phyloP scores from a whole-genome alignment of 768 basidiomycete species.

The Agaricus sinodeliciosus region DNA sequence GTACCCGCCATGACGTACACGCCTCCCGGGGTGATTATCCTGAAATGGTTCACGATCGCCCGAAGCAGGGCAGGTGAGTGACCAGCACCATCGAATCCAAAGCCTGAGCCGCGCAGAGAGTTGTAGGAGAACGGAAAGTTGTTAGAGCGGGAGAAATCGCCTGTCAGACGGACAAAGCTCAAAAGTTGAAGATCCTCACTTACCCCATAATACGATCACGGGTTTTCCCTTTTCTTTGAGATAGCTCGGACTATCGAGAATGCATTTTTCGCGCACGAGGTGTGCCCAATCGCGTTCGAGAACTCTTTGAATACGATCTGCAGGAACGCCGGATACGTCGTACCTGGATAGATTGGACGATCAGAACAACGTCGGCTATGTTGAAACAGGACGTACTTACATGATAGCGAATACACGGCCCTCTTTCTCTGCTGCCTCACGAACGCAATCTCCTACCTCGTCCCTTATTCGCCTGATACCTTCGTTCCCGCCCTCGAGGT shows the following conservation, averaged over 20 bases:
- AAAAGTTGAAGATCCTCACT: not conserved
- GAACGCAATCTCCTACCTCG: constrained; percentile 65
- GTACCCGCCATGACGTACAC: constrained; percentile 68
- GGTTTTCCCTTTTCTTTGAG: constrained; percentile 63
- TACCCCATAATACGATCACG: constrained; percentile 73
- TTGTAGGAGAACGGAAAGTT: not conserved
- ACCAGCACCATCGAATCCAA: constrained; percentile 56
- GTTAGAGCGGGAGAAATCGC: not conserved
- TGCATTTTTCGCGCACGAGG: constrained; percentile 50
- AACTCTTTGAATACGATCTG: constrained; percentile 59
- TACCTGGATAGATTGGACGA: constrained; percentile 46
- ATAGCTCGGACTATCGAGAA: constrained; percentile 70
- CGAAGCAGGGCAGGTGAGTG: constrained; percentile 59
- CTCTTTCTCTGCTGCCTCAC: constrained; percentile 73
- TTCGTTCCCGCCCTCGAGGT: constrained; percentile 45
- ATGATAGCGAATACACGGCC: constrained; percentile 82
- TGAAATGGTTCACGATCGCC: constrained; percentile 49
- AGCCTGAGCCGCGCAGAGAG: constrained; percentile 32
- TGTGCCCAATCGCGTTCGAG: constrained; percentile 72
- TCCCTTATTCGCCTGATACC: constrained; percentile 62
- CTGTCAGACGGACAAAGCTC: not conserved
- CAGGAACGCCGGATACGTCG: constrained; percentile 72
- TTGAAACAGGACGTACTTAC: constrained; percentile 32
- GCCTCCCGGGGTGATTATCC: constrained; percentile 61
- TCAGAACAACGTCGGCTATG: not conserved